phyloP scores from a whole-genome alignment of 139 green algal genomes.

The Auxenochlorella pyrenoidosa region DNA sequence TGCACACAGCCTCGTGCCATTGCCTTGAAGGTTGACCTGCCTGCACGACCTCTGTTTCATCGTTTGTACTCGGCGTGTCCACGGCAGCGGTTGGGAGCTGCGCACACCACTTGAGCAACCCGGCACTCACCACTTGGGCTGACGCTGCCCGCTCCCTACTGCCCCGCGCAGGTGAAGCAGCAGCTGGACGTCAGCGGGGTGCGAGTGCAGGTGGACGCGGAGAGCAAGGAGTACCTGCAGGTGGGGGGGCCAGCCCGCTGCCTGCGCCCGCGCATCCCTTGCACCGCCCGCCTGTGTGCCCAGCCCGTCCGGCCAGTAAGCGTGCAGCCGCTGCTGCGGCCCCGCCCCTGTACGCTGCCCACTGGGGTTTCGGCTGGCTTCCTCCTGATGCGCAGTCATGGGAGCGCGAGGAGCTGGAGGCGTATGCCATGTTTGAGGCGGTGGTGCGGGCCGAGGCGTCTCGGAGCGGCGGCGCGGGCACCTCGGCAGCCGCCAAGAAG shows the following conservation, averaged over 20 bases:
- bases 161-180: not conserved
- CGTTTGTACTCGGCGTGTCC: too few species aligned
- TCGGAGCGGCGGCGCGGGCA: not conserved
- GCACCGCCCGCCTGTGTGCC: too few species aligned
- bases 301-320: too few species aligned
- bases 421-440: constrained; percentile 50
- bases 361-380: too few species aligned
- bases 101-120: too few species aligned
- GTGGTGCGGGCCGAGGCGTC: not conserved
- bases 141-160: not conserved
- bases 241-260: not conserved
- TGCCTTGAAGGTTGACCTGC: too few species aligned
- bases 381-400: not conserved
- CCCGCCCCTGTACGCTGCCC: not conserved
- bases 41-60: too few species aligned
- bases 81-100: too few species aligned
- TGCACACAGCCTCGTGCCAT: too few species aligned
- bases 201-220: constrained; percentile 21
- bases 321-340: not conserved
- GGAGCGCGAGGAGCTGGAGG: constrained; percentile 29
- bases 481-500: constrained; percentile 17
- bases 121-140: too few species aligned
- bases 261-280: too few species aligned
- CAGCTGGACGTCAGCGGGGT: constrained; percentile 25
- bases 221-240: constrained; percentile 26